phyloP scores from a whole-genome alignment of 768 basidiomycete genomes.

The Agaricus blazei region DNA sequence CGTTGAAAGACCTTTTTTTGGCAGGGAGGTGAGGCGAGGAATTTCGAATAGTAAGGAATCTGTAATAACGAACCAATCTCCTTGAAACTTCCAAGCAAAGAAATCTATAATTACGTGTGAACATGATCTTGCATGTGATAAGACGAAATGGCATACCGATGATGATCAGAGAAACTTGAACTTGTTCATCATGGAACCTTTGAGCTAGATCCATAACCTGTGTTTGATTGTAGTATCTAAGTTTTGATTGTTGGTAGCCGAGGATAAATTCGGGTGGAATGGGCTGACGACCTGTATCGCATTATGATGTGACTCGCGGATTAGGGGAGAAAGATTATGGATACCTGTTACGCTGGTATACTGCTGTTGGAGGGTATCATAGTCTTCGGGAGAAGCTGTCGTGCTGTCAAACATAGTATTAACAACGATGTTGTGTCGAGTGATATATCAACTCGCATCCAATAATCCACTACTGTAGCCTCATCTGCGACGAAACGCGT shows the following conservation, averaged over 20 bases:
- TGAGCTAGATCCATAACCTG: slow-evolving; percentile 30
- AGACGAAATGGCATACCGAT: slow-evolving; percentile 17
- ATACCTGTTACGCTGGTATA: slow-evolving; percentile 30
- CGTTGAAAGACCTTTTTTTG: slow-evolving; percentile 26
- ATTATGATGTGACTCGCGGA: background rate
- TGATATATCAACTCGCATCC: slow-evolving; percentile 19
- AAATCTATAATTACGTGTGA: slow-evolving; percentile 20
- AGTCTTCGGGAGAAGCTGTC: slow-evolving; percentile 29
- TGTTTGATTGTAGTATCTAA: slow-evolving; percentile 31
- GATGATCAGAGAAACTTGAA: slow-evolving; percentile 30
- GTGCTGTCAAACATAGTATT: slow-evolving; percentile 17
- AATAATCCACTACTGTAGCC: slow-evolving; percentile 30
- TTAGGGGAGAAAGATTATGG: background rate
- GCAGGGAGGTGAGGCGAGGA: background rate
- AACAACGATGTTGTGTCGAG: background rate
- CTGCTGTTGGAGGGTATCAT: slow-evolving; percentile 29
- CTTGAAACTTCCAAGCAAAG: slow-evolving; percentile 33
- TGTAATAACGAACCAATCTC: slow-evolving; percentile 24
- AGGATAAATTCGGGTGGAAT: slow-evolving; percentile 30
- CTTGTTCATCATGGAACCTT: slow-evolving; percentile 29
- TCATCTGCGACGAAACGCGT: slow-evolving; percentile 28
- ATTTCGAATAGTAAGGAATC: background rate
- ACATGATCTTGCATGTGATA: background rate
- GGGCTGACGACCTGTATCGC: slow-evolving; percentile 25
- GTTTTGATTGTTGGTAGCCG: slow-evolving; percentile 32